Percentiles rank a stretch among this genome's conserved stretches.
These are phyloP conservation scores for Mycena amicta DNA, from an alignment of 768 basidiomycete genomes.

Conservation along the genomic window DNA sequence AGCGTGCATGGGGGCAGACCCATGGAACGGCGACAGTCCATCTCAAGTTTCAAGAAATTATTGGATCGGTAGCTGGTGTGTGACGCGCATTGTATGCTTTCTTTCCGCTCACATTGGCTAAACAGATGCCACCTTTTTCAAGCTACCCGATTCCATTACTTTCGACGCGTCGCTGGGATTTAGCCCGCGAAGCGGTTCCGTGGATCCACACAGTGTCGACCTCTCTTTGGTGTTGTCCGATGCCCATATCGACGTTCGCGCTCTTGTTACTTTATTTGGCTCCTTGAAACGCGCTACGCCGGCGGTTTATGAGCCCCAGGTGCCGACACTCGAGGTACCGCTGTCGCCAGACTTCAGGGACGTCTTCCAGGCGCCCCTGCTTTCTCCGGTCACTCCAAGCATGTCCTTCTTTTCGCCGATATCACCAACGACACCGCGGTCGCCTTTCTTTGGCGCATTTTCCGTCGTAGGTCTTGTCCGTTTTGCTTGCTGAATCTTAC, in stretches of 20 bases:
- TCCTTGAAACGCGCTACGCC: slow-evolving; percentile 9
- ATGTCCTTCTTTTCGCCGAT: slow-evolving; percentile 25
- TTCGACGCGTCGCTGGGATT: slow-evolving; percentile 18
- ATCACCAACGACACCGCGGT: slow-evolving; percentile 30
- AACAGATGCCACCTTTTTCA: slow-evolving; percentile 13
- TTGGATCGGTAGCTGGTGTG: slow-evolving; percentile 41
- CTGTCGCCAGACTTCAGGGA: slow-evolving; percentile 8
- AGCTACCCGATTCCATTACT: slow-evolving; percentile 20
- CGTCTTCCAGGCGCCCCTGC: slow-evolving; percentile 15
- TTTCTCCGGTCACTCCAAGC: slow-evolving; percentile 26
- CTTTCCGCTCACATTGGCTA: neutral
- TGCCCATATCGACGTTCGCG: slow-evolving; percentile 16
- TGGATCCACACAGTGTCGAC: slow-evolving; percentile 19
- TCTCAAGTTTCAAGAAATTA: slow-evolving; percentile 50
- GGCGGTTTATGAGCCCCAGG: slow-evolving; percentile 1
- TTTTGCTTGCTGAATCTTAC: neutral
- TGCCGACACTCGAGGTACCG: neutral
- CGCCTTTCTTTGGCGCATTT: slow-evolving; percentile 46
- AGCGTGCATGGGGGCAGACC: slow-evolving; percentile 67
- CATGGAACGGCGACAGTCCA: slow-evolving; percentile 57
- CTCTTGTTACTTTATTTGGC: slow-evolving; percentile 11
- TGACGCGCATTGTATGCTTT: neutral
- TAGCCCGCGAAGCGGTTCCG: slow-evolving; percentile 15
- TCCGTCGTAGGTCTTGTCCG: slow-evolving; percentile 38
- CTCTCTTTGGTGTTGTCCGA: slow-evolving; percentile 11